phyloP scores from a whole-genome alignment of 2,329 filamentous ascomycete species.

The Paracorniculantispora psalliotae region DNA sequence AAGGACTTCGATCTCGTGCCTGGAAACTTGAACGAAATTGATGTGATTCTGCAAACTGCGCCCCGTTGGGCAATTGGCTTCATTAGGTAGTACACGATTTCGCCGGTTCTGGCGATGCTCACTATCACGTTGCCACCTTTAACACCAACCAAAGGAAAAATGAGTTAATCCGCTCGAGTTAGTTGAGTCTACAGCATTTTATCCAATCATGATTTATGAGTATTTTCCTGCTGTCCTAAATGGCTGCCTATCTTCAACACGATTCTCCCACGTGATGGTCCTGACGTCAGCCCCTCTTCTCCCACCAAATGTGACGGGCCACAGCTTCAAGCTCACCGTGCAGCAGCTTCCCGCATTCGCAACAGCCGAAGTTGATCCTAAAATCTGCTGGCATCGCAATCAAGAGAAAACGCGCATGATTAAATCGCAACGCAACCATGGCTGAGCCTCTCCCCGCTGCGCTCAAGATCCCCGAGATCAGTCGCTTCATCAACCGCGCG shows the following conservation, averaged over 20 bases:
- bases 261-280: slow-evolving; percentile 6
- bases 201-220: neutral
- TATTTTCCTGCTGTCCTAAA: neutral
- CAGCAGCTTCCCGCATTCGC: neutral
- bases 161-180: too few relatives aligned
- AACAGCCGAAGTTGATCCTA: neutral
- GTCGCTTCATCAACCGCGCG: slow-evolving; percentile 77
- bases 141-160: too few relatives aligned
- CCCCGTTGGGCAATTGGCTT: too few relatives aligned
- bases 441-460: slow-evolving; percentile 42
- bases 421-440: slow-evolving; percentile 46
- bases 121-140: too few relatives aligned
- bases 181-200: too few relatives aligned
- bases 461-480: slow-evolving; percentile 75
- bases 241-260: neutral
- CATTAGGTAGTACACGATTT: too few relatives aligned
- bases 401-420: neutral
- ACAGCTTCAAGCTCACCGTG: neutral
- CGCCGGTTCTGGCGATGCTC: too few relatives aligned
- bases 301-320: slow-evolving; percentile 1
- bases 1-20: too few relatives aligned
- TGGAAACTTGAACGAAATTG: too few relatives aligned
- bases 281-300: slow-evolving; percentile 12
- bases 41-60: too few relatives aligned
- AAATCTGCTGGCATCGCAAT: too few relatives aligned